Conservation (phyloP, 345 rosid genomes). For the Excoecaria agallocha region DNA sequence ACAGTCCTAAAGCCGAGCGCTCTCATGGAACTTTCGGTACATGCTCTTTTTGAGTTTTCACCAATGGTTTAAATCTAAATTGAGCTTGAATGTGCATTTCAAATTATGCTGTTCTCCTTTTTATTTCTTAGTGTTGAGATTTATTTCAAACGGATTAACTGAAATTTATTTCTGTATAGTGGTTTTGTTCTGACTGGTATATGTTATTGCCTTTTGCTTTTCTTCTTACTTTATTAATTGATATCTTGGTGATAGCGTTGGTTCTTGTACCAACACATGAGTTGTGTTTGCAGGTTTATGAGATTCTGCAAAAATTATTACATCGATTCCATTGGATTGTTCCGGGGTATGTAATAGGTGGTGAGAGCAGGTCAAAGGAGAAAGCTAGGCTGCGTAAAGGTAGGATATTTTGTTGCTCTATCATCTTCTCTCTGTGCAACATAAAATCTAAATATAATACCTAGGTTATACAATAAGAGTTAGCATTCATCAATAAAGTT, state of each 20-base stretch:
- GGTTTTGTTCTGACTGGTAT: neutral
- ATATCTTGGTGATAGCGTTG: conserved; percentile 55
- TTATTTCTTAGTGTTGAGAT: neutral
- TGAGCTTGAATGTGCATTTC: neutral
- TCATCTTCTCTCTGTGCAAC: neutral
- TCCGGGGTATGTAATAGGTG: conserved; percentile 97
- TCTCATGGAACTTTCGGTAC: conserved; percentile 81
- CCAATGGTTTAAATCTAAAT: neutral
- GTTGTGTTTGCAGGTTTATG: conserved; percentile 90
- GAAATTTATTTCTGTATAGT: neutral
- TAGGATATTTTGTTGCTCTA: conserved; percentile 13
- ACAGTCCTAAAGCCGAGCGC: conserved; percentile 64
- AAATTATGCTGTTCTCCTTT: neutral
- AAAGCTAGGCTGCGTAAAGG: conserved; percentile 98
- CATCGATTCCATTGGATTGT: conserved; percentile 96
- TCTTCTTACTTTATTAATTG: neutral
- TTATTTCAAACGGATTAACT: neutral
- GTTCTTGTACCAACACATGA: conserved; percentile 96
- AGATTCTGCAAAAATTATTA: conserved; percentile 74
- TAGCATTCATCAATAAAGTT: too few species aligned
- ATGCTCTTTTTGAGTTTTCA: conserved; percentile 9
- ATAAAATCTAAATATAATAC: neutral
- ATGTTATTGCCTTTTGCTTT: conserved; percentile 13
- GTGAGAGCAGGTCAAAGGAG: conserved; percentile 88
- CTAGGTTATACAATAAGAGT: neutral